Evolutionary conservation across 1,139 yeast genomes (phyloP), one percentile per base, ranked within the genome.

Genomic region (Taphrina wiesneri): DNA sequence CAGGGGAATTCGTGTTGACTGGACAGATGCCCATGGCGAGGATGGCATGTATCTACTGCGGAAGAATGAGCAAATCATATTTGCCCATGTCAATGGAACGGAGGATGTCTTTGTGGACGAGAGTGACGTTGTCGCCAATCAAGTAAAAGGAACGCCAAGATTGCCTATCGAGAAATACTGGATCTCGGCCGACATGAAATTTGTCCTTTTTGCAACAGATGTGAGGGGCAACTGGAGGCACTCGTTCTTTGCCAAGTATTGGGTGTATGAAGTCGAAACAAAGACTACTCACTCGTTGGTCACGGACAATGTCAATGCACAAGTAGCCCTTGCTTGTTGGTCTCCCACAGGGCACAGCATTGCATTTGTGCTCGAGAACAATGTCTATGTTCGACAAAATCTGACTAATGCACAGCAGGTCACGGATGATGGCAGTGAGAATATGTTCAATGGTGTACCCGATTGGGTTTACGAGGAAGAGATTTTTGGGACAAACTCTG

Each of bases 381-480:
- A 91, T 73, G 74, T 93, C 5, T 90, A 79, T 71, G 66, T 88
- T 17, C 80, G 82, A 65, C 73, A 80, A 45, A 71, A 82, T 0
- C 71, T 73, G 28, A 68, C 57, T 4, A 64, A 69, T 15, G 72
- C 70, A 3, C 72, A 69, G 0, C 82, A 79, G 72, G 77, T 93
- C 13, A 90, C 98, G 0, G 68, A 73, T 1, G 91, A 85, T 72
- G 97, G 97, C 0, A 82, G 87, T 3, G 64, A 67, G 30, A 77
- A 82, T 54, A 79, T 90, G n/a, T 84, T 86, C 72, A 90, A 93
- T 73, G 99, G 96, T 0, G 87, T 85, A 69, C 88, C 97, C 0
- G 99, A 93, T 73, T 93, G 99, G 99, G 90, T 93, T 0, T 93
- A 93, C 74, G 99, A 93, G 75, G 99, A 95, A 73, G 99, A 95